These are phyloP conservation scores for Yamadazyma akitaensis DNA, from an alignment of 805 yeast genomes.

Conservation along the genomic window DNA sequence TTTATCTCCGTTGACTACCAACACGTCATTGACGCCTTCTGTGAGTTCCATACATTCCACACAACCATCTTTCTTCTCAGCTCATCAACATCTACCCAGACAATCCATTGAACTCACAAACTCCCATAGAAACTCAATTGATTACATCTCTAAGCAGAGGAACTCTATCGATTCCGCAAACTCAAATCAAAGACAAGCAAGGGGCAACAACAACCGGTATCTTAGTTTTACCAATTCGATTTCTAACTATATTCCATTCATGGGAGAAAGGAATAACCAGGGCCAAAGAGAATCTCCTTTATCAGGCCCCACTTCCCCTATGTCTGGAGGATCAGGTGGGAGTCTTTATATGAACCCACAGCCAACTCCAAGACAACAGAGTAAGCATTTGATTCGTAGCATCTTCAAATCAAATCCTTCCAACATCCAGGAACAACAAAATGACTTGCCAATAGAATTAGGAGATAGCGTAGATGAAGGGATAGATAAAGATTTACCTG, in stretches of 20 bases:
- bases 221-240: constrained; percentile 35
- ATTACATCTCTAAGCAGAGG: constrained; percentile 27
- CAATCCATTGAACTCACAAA: constrained; percentile 35
- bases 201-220: constrained; percentile 24
- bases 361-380: constrained; percentile 18
- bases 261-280: constrained; percentile 25
- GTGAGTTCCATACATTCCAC: constrained; percentile 38
- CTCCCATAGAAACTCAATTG: constrained; percentile 30
- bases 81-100: constrained; percentile 38
- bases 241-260: constrained; percentile 40
- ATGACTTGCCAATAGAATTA: not conserved
- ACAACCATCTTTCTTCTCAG: constrained; percentile 43
- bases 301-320: constrained; percentile 12
- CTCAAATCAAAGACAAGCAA: constrained; percentile 12
- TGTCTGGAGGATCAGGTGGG: constrained; percentile 1
- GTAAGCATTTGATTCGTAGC: constrained; percentile 32
- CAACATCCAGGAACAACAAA: not conserved
- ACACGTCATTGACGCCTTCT: constrained; percentile 42
- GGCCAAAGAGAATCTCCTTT: constrained; percentile 10
- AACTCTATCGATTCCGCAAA: constrained; percentile 26
- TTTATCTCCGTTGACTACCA: constrained; percentile 41
- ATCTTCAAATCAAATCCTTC: constrained; percentile 24
- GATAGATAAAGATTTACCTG: not conserved
- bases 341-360: constrained; percentile 6
- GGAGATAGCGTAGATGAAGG: not conserved